phyloP scores from a whole-genome alignment of 805 yeast genomes.

The Dipodascopsis uninucleata region DNA sequence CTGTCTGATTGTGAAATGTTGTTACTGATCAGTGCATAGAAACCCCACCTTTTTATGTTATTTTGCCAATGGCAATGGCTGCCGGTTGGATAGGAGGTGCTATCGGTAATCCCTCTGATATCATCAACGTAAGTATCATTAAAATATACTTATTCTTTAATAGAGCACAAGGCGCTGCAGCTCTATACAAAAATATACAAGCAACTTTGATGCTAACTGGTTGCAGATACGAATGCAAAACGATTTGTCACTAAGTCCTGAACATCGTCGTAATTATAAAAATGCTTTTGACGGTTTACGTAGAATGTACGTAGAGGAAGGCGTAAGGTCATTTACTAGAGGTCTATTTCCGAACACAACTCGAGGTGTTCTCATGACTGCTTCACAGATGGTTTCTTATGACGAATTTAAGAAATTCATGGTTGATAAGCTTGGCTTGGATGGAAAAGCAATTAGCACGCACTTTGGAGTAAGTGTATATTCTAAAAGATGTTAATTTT shows the following conservation, averaged over 20 bases:
- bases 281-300: constrained; percentile 75
- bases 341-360: constrained; percentile 75
- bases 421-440: constrained; percentile 48
- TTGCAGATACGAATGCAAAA: constrained; percentile 60
- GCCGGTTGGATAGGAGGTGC: constrained; percentile 81
- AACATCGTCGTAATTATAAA: constrained; percentile 64
- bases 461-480: too few relatives aligned
- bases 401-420: constrained; percentile 66
- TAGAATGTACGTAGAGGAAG: constrained; percentile 60
- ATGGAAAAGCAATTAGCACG: constrained; percentile 60
- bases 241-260: constrained; percentile 64
- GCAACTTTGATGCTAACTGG: background rate
- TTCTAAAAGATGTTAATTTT: too few relatives aligned
- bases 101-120: constrained; percentile 85
- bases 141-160: background rate
- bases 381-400: constrained; percentile 84
- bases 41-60: constrained; percentile 53
- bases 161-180: too few relatives aligned
- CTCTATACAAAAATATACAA: background rate
- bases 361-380: constrained; percentile 84
- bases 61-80: constrained; percentile 78
- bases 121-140: constrained; percentile 63
- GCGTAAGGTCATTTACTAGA: constrained; percentile 54
- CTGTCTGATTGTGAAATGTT: background rate
- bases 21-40: constrained; percentile 40